Conservation (phyloP, 2,329 filamentous ascomycete genomes). For the Calonectria leucothoes region DNA sequence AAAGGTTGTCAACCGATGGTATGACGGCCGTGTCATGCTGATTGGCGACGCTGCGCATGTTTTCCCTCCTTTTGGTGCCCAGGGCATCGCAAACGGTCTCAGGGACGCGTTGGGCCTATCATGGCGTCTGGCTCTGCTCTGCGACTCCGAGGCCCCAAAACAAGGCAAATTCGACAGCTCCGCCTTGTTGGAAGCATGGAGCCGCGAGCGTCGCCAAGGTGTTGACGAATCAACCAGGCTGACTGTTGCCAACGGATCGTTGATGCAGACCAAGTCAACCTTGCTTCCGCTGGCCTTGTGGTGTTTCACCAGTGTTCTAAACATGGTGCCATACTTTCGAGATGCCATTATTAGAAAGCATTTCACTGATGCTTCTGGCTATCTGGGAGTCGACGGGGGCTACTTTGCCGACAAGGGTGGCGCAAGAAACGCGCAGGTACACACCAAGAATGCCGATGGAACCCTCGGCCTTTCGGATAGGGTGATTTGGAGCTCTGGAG, state of each 20-base stretch:
- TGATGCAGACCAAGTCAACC: not conserved
- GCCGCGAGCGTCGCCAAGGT: slow-evolving; percentile 1
- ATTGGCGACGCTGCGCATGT: slow-evolving; percentile 63
- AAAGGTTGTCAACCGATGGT: slow-evolving; percentile 60
- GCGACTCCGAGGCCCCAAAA: not conserved
- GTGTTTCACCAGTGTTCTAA: slow-evolving; percentile 17
- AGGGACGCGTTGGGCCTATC: slow-evolving; percentile 46
- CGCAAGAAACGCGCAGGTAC: not conserved
- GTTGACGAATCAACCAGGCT: not conserved
- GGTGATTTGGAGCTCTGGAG: not conserved
- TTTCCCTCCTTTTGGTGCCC: slow-evolving; percentile 59
- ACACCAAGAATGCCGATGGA: not conserved
- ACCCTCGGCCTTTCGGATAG: not conserved
- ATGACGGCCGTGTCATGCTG: slow-evolving; percentile 52
- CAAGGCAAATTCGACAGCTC: not conserved
- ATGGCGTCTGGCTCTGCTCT: not conserved
- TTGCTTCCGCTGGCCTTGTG: slow-evolving; percentile 40
- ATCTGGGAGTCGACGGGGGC: not conserved
- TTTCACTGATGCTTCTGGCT: not conserved
- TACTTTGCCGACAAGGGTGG: not conserved
- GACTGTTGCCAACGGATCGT: not conserved
- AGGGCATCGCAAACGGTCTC: slow-evolving; percentile 49
- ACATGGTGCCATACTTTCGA: not conserved
- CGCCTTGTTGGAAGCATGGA: not conserved
- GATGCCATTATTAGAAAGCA: not conserved